Evolutionary conservation across 2,329 filamentous ascomycete genomes (phyloP), one percentile per base, ranked within the genome.

Genomic region (Aspergillus quadricinctus): DNA sequence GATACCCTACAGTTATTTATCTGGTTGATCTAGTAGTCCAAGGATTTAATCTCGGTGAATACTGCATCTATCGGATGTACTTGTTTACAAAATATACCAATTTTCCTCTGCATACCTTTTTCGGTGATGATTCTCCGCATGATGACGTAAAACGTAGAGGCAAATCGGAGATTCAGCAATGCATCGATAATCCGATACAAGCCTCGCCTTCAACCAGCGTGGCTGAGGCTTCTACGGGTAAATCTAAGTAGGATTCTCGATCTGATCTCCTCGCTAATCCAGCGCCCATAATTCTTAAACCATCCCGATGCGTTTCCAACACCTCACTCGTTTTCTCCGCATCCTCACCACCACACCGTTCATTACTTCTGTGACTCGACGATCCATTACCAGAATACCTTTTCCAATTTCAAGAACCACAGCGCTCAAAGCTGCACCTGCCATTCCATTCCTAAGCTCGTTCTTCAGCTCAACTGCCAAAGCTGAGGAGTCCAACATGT

Each of bases 391-490:
- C 54, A 63, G 56, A 31, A 40, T 54, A 19, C 59, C 58, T 23
- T 54, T 60, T 40, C 56, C 64, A 61, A 66, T 74, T 62, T 64
- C 68, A 9, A 54, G 74, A 66, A 65, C 64, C 43, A 76, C 70
- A 48, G 65, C 74, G 56, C 65, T 83, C 56, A 78, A 76, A 69
- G 88, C 88, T 66, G 91, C 93, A 84, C 87, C 90, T 53, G 83
- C 82, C 1, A 88, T 96, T 67, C 88, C 92, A 1, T 90, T 96
- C 64, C 68, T 96, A 40, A 81, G 89, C 64, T 85, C 87, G 55
- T 77, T 96, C 1, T 96, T 96, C 68, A 81, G 82, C 56, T 83
- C 86, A 54, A 86, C 82, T 52, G 72, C 77, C 46, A 79, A 76
- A 45, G 78, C 81, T 62, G 70, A 74, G 61, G 61, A 57, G 25